A percentile compares a stretch with the other conserved stretches of the same genome.
Evolutionary conservation across 768 basidiomycete species (phyloP).

Genomic region (Trametes punicea): DNA sequence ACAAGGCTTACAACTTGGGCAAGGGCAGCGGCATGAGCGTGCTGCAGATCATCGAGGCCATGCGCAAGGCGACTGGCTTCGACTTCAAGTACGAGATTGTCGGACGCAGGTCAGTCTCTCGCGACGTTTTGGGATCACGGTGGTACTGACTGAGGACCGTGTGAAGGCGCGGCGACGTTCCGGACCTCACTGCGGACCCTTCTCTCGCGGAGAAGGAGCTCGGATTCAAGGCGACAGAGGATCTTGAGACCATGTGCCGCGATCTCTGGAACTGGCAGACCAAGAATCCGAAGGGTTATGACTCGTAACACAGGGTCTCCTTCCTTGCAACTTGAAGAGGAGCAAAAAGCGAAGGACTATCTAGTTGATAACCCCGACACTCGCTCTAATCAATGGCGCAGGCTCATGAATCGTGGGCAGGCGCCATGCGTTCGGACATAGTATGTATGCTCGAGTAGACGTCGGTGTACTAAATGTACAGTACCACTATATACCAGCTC

Average conservation of each 20-base stretch:
- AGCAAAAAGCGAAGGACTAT: background rate
- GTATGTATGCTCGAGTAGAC: constrained; percentile 12
- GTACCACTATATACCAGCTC: background rate
- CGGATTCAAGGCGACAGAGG: constrained; percentile 79
- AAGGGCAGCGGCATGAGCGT: constrained; percentile 91
- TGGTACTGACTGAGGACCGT: constrained; percentile 4
- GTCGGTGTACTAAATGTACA: constrained; percentile 8
- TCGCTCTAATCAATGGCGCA: constrained; percentile 1
- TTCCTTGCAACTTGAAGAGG: background rate
- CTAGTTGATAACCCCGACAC: background rate
- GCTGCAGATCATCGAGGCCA: constrained; percentile 90
- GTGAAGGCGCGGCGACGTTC: constrained; percentile 90
- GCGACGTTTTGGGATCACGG: background rate
- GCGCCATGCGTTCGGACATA: constrained; percentile 3
- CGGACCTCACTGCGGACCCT: constrained; percentile 94
- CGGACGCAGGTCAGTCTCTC: constrained; percentile 70
- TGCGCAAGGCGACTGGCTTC: constrained; percentile 87
- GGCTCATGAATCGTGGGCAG: background rate
- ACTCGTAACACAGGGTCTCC: background rate
- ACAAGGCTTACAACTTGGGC: constrained; percentile 96
- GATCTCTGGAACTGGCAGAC: constrained; percentile 99
- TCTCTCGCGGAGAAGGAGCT: constrained; percentile 88
- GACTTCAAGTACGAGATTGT: constrained; percentile 88
- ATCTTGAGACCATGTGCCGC: constrained; percentile 89
- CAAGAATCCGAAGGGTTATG: constrained; percentile 83